Evolutionary conservation across 2,329 filamentous ascomycete genomes (phyloP).

Genomic region (Colletotrichum zoysiae): DNA sequence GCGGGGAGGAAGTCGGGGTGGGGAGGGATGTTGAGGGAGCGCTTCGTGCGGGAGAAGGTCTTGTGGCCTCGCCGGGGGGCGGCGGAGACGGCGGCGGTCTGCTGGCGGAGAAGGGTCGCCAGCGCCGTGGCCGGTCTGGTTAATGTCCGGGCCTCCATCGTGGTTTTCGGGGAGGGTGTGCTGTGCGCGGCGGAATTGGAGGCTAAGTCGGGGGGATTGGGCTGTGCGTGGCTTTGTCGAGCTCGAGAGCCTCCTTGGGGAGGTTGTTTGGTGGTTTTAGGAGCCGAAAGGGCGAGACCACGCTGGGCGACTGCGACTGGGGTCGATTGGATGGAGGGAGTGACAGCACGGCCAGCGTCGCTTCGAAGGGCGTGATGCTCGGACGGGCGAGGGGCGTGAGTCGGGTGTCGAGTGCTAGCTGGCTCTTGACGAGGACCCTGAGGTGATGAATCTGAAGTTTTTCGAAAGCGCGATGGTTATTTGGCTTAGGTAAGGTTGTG

Average conservation of each 20-base stretch:
- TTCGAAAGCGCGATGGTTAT: slow-evolving; percentile 28
- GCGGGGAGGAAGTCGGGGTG: slow-evolving; percentile 69
- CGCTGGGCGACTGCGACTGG: slow-evolving; percentile 3
- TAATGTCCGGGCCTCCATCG: slow-evolving; percentile 40
- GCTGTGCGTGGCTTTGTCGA: not conserved
- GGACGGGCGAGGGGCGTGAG: not conserved
- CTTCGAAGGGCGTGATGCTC: slow-evolving; percentile 19
- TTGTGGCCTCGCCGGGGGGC: slow-evolving; percentile 59
- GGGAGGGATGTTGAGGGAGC: slow-evolving; percentile 69
- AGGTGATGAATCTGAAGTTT: slow-evolving; percentile 38
- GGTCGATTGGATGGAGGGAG: not conserved
- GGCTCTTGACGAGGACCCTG: slow-evolving; percentile 14
- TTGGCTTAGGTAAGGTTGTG: slow-evolving; percentile 36
- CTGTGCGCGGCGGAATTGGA: not conserved
- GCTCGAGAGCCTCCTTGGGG: not conserved
- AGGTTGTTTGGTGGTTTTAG: not conserved
- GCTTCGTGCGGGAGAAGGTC: slow-evolving; percentile 66
- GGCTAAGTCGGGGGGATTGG: not conserved
- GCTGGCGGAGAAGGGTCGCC: slow-evolving; percentile 44
- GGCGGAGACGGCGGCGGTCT: slow-evolving; percentile 42
- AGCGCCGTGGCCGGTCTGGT: slow-evolving; percentile 52
- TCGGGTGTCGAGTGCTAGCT: slow-evolving; percentile 24
- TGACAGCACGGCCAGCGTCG: slow-evolving; percentile 36
- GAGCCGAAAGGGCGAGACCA: not conserved
- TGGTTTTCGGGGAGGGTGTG: not conserved